These are phyloP conservation scores for Arthrobotrys sphaeroides DNA, from an alignment of 2,329 filamentous ascomycete species.

Conservation along the genomic window DNA sequence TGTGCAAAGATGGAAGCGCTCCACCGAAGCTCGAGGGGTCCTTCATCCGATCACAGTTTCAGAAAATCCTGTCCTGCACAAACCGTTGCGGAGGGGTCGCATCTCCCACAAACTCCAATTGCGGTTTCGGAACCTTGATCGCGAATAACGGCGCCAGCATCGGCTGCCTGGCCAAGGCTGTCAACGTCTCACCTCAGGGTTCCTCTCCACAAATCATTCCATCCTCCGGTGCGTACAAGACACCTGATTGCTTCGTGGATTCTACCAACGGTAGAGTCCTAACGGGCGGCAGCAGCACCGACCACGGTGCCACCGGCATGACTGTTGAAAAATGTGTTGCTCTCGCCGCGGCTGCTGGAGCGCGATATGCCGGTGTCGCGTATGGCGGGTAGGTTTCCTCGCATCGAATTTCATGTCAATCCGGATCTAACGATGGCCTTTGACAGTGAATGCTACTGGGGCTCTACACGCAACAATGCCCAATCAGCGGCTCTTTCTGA, in stretches of 20 bases:
- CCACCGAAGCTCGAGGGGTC: constrained; percentile 22
- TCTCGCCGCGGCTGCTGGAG: constrained; percentile 1
- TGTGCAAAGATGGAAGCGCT: constrained; percentile 3
- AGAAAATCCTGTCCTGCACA: constrained; percentile 9
- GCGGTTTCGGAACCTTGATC: constrained; percentile 22
- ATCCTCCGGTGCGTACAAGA: background rate
- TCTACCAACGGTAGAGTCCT: background rate
- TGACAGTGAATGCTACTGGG: constrained; percentile 25
- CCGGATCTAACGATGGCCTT: background rate
- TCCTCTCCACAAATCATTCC: background rate
- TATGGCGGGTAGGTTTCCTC: constrained; percentile 5
- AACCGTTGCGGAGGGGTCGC: constrained; percentile 16
- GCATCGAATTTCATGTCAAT: too few relatives aligned
- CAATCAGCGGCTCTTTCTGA: constrained; percentile 1
- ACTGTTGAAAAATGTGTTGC: constrained; percentile 7
- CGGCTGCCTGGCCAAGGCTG: constrained; percentile 7
- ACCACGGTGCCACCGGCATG: background rate
- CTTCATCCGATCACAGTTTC: constrained; percentile 8
- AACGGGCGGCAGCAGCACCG: background rate
- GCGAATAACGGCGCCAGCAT: constrained; percentile 19
- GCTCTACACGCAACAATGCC: background rate
- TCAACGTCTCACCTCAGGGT: constrained; percentile 15
- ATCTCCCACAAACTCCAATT: background rate
- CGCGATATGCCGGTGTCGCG: constrained; percentile 3
- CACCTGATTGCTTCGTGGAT: background rate